Evolutionary conservation across 2,329 filamentous ascomycete genomes (phyloP).

Genomic region (Dothistroma pini): DNA sequence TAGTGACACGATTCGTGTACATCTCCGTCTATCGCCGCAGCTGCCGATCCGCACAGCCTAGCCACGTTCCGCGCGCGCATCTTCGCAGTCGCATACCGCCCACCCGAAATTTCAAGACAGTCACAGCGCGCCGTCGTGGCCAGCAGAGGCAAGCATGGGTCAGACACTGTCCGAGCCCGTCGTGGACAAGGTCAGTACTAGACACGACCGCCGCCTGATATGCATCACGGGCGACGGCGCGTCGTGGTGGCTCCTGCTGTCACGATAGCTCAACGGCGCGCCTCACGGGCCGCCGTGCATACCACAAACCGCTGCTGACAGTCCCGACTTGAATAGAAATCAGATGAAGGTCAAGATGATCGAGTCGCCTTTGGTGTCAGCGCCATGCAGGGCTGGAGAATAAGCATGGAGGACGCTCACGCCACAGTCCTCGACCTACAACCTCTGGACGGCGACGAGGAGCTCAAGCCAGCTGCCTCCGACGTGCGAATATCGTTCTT

Average conservation of each 20-base stretch:
- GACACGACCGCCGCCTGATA: slow-evolving; percentile 13
- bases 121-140: slow-evolving; percentile 4
- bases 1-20: background rate
- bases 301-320: background rate
- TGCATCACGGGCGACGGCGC: background rate
- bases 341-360: slow-evolving; percentile 86
- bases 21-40: background rate
- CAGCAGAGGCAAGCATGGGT: slow-evolving; percentile 66
- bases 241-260: background rate
- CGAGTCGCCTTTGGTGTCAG: slow-evolving; percentile 90
- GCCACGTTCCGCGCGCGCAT: background rate
- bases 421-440: slow-evolving; percentile 84
- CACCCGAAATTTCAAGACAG: slow-evolving; percentile 6
- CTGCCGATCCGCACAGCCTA: background rate
- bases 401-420: slow-evolving; percentile 99
- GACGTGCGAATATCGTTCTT: slow-evolving; percentile 86
- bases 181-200: slow-evolving; percentile 83
- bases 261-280: background rate
- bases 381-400: slow-evolving; percentile 99
- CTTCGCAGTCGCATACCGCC: background rate
- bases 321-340: slow-evolving; percentile 57
- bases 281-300: background rate
- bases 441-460: slow-evolving; percentile 52
- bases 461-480: slow-evolving; percentile 56
- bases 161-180: slow-evolving; percentile 99